These are phyloP conservation scores for Lunularia cruciata DNA, from an alignment of 225 moss, liverwort and hornwort genomes.

Conservation along the genomic window DNA sequence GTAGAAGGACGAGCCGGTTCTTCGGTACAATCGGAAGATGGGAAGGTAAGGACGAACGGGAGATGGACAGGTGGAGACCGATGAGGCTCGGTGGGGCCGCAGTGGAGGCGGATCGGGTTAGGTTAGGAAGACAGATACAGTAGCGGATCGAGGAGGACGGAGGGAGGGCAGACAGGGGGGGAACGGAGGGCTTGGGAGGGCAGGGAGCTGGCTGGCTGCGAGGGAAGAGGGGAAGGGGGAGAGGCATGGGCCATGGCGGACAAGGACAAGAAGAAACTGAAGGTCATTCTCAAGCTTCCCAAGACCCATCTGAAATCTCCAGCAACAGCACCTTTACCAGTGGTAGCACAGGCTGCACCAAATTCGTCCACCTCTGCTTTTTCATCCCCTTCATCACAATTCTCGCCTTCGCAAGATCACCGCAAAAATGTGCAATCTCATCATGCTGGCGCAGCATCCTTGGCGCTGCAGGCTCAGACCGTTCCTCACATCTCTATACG, in stretches of 20 bases:
- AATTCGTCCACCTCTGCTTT: slow-evolving; percentile 38
- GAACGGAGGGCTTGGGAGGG: slow-evolving; percentile 27
- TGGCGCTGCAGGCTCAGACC: slow-evolving; percentile 24
- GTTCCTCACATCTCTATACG: slow-evolving; percentile 48
- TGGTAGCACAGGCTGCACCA: slow-evolving; percentile 15
- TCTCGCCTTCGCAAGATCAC: slow-evolving; percentile 37
- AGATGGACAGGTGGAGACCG: neutral
- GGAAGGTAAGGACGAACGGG: neutral
- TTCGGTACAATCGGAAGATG: neutral
- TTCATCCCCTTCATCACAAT: slow-evolving; percentile 33
- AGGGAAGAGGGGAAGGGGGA: slow-evolving; percentile 39
- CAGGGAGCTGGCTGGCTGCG: slow-evolving; percentile 29
- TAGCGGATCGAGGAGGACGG: slow-evolving; percentile 19
- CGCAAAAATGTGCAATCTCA: slow-evolving; percentile 35
- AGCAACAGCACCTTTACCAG: slow-evolving; percentile 36
- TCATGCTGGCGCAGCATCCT: slow-evolving; percentile 45
- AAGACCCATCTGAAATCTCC: slow-evolving; percentile 44
- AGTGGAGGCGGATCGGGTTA: neutral
- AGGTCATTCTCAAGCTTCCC: slow-evolving; percentile 97
- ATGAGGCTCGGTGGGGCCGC: slow-evolving; percentile 4
- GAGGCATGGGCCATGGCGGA: slow-evolving; percentile 95
- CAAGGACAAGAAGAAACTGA: slow-evolving; percentile 99
- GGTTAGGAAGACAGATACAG: slow-evolving; percentile 17
- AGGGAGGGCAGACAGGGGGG: slow-evolving; percentile 16
- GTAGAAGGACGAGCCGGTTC: neutral